Conservation (phyloP, 176 grass and related monocot species). For the Carex cristatella region DNA sequence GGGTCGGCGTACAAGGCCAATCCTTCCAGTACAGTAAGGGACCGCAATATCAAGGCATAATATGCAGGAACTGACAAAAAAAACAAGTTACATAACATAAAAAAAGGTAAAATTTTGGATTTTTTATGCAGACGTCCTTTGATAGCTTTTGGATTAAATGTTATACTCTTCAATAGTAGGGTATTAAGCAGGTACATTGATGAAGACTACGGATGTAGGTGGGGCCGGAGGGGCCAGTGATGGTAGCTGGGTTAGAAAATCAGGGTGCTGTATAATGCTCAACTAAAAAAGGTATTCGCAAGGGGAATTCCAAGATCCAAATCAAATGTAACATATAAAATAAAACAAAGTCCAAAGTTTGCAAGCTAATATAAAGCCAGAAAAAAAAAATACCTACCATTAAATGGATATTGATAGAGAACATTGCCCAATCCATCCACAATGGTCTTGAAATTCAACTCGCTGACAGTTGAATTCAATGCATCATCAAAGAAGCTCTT, state of each 20-base stretch:
- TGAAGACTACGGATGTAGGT: not conserved
- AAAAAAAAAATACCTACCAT: slow-evolving; percentile 40
- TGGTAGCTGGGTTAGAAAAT: not conserved
- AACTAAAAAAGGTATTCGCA: not conserved
- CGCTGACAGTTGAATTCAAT: slow-evolving; percentile 89
- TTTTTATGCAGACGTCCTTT: not conserved
- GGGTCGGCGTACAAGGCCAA: slow-evolving; percentile 91
- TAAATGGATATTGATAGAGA: slow-evolving; percentile 93
- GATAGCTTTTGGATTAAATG: not conserved
- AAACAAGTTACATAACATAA: slow-evolving; percentile 15
- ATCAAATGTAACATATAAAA: not conserved
- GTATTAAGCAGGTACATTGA: not conserved
- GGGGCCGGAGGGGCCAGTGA: not conserved
- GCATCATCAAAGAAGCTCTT: slow-evolving; percentile 93
- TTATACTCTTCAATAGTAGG: not conserved
- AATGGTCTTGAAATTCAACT: slow-evolving; percentile 95
- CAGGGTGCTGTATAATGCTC: not conserved
- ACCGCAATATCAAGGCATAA: slow-evolving; percentile 87
- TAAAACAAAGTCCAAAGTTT: not conserved
- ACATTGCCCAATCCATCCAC: slow-evolving; percentile 88
- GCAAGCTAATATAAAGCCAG: not conserved
- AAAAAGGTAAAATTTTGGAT: not conserved
- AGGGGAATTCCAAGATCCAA: not conserved
- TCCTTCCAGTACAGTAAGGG: slow-evolving; percentile 95
- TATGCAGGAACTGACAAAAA: slow-evolving; percentile 82